Evolutionary conservation across 2,329 filamentous ascomycete species (phyloP).

Genomic region (Ascochyta lentis): DNA sequence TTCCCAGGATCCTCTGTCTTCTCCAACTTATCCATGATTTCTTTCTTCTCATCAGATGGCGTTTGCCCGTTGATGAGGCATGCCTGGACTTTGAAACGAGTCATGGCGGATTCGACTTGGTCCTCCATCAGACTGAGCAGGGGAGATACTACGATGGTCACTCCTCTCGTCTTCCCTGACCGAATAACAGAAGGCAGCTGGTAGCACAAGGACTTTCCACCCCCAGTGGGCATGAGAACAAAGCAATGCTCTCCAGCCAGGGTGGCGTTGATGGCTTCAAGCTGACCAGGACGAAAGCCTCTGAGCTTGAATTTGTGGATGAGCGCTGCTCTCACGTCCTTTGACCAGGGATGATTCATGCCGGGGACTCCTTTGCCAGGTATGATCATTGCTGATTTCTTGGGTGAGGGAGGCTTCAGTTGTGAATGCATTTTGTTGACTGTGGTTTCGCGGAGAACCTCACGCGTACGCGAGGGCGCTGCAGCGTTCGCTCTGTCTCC

Average conservation of each 20-base stretch:
- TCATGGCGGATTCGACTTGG: slow-evolving; percentile 81
- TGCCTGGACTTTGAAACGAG: slow-evolving; percentile 75
- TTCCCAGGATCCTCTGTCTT: slow-evolving; percentile 72
- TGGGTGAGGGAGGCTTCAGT: slow-evolving; percentile 31
- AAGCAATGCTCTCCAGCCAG: slow-evolving; percentile 87
- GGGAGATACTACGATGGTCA: slow-evolving; percentile 95
- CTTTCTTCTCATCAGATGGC: slow-evolving; percentile 64
- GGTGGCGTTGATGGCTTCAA: slow-evolving; percentile 95
- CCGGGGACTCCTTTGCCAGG: slow-evolving; percentile 50
- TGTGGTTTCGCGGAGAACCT: slow-evolving; percentile 44
- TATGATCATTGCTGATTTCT: slow-evolving; percentile 35
- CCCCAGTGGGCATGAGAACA: slow-evolving; percentile 96
- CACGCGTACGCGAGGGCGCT: slow-evolving; percentile 21
- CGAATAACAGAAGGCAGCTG: slow-evolving; percentile 87
- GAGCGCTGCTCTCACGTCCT: slow-evolving; percentile 80
- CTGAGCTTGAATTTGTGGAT: slow-evolving; percentile 83
- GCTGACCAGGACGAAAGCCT: slow-evolving; percentile 87
- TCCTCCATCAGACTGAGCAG: slow-evolving; percentile 96
- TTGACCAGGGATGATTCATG: slow-evolving; percentile 72
- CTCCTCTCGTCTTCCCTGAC: slow-evolving; percentile 79
- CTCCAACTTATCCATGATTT: slow-evolving; percentile 70
- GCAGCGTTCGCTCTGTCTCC: slow-evolving; percentile 28
- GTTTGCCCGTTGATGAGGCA: slow-evolving; percentile 82
- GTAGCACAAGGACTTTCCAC: slow-evolving; percentile 96
- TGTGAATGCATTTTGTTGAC: slow-evolving; percentile 26